Percentiles rank a stretch among this genome's conserved stretches.
Conservation (phyloP, 176 grass and related monocot genomes). For the Musa troglodytarum region DNA sequence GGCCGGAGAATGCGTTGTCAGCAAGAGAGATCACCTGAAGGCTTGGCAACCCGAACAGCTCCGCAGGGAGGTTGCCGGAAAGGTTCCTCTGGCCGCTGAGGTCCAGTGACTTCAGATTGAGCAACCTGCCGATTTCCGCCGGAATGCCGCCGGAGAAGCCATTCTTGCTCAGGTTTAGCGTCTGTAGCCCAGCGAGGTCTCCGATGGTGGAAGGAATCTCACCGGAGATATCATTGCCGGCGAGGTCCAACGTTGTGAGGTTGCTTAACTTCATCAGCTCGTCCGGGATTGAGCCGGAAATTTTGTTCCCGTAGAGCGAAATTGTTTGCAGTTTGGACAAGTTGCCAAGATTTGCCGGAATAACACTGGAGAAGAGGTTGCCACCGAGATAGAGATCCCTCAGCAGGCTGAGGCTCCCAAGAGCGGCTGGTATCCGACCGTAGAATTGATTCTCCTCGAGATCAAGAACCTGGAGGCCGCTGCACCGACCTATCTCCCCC, state of each 20-base stretch:
- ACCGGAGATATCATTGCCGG: constrained; percentile 55
- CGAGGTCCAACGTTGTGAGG: constrained; percentile 65
- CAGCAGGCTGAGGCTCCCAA: constrained; percentile 49
- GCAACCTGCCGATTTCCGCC: constrained; percentile 48
- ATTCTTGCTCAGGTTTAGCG: constrained; percentile 73
- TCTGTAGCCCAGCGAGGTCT: constrained; percentile 43
- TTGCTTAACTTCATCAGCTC: constrained; percentile 46
- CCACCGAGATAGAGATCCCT: constrained; percentile 59
- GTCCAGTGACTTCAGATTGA: constrained; percentile 58
- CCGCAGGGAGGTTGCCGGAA: constrained; percentile 59
- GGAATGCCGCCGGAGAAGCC: constrained; percentile 62
- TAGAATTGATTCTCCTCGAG: constrained; percentile 62
- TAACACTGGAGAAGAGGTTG: constrained; percentile 48
- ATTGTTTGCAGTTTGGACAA: constrained; percentile 62
- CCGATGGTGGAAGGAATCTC: constrained; percentile 46
- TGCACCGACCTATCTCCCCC: constrained; percentile 58
- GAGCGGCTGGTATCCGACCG: constrained; percentile 32
- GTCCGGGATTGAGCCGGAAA: constrained; percentile 42
- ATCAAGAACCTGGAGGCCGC: constrained; percentile 74
- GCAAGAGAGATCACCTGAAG: constrained; percentile 73
- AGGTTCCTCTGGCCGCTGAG: constrained; percentile 71
- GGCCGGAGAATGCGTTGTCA: constrained; percentile 63
- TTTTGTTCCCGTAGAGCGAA: constrained; percentile 42
- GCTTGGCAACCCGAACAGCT: constrained; percentile 76
- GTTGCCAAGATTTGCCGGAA: constrained; percentile 42